Evolutionary conservation across 768 basidiomycete genomes (phyloP).

Genomic region (Suillus tomentosus): DNA sequence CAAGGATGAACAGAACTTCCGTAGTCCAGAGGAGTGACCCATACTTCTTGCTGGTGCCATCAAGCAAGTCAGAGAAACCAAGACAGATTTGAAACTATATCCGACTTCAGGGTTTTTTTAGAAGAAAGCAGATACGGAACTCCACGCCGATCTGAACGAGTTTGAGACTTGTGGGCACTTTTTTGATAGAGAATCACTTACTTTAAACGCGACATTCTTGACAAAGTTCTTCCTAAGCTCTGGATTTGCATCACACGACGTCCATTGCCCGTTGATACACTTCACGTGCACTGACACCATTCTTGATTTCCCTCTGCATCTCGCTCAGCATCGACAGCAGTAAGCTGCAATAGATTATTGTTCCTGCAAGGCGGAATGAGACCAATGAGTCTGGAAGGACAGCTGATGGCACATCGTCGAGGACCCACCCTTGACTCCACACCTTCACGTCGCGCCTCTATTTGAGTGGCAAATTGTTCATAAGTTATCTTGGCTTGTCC

Average conservation of each 20-base stretch:
- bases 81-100: conserved; percentile 89
- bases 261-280: conserved; percentile 76
- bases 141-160: conserved; percentile 74
- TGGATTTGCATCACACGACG: conserved; percentile 77
- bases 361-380: conserved; percentile 50
- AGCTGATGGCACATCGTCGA: conserved; percentile 65
- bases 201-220: conserved; percentile 89
- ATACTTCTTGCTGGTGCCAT: conserved; percentile 78
- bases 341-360: conserved; percentile 90
- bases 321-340: conserved; percentile 78
- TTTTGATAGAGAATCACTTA: conserved; percentile 39
- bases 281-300: conserved; percentile 75
- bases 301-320: conserved; percentile 73
- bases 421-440: conserved; percentile 77
- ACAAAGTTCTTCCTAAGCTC: conserved; percentile 82
- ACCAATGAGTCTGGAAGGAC: neutral
- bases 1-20: conserved; percentile 4
- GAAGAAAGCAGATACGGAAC: conserved; percentile 86
- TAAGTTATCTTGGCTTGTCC: conserved; percentile 89
- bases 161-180: conserved; percentile 2
- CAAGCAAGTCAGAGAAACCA: conserved; percentile 82
- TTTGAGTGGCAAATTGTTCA: conserved; percentile 79
- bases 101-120: conserved; percentile 77
- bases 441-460: conserved; percentile 89
- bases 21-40: conserved; percentile 19